Evolutionary conservation across 768 basidiomycete species (phyloP).

Genomic region (Podaxis sp.): DNA sequence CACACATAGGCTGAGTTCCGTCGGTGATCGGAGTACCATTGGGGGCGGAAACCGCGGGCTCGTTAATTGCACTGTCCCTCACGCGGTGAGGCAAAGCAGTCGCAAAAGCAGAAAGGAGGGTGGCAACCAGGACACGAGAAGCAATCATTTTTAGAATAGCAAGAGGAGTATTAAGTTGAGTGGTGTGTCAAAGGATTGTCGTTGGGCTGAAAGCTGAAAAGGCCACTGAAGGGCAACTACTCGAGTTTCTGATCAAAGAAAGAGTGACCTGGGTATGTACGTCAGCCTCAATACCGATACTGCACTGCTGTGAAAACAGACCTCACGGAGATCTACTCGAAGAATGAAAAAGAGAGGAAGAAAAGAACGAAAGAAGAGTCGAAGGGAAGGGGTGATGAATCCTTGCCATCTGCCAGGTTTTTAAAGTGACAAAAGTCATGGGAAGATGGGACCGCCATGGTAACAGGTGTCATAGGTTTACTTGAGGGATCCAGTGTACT

Average conservation of each 20-base stretch:
- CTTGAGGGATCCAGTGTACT: slow-evolving; percentile 11
- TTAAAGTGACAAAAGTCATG: slow-evolving; percentile 23
- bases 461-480: slow-evolving; percentile 29
- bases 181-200: slow-evolving; percentile 36
- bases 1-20: slow-evolving; percentile 36
- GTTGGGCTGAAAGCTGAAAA: slow-evolving; percentile 44
- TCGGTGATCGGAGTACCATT: slow-evolving; percentile 46
- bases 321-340: slow-evolving; percentile 70
- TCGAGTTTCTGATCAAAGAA: slow-evolving; percentile 70
- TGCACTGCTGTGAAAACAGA: slow-evolving; percentile 25
- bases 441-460: slow-evolving; percentile 33
- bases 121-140: slow-evolving; percentile 52
- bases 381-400: slow-evolving; percentile 22
- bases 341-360: slow-evolving; percentile 35
- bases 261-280: slow-evolving; percentile 44
- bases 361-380: slow-evolving; percentile 37
- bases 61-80: slow-evolving; percentile 36
- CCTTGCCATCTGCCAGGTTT: slow-evolving; percentile 15
- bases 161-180: slow-evolving; percentile 45
- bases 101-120: slow-evolving; percentile 51
- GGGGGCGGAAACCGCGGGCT: slow-evolving; percentile 46
- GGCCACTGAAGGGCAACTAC: slow-evolving; percentile 65
- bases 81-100: slow-evolving; percentile 49
- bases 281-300: slow-evolving; percentile 12
- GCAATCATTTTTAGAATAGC: slow-evolving; percentile 59